phyloP scores from a whole-genome alignment of 2,329 filamentous ascomycete species.

The Sphaerulina populicola region DNA sequence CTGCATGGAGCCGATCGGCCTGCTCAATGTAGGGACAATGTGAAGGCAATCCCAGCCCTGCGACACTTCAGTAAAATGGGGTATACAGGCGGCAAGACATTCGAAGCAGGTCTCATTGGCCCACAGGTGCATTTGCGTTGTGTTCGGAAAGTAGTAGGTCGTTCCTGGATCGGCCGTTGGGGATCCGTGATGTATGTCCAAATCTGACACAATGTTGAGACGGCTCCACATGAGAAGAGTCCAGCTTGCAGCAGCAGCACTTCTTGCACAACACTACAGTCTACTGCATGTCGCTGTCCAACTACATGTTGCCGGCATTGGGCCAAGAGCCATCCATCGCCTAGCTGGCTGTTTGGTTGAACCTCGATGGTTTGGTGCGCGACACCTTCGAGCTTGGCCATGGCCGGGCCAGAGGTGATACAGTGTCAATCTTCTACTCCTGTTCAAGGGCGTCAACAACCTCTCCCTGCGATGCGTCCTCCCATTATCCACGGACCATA shows the following conservation, averaged over 20 bases:
- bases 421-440: background rate
- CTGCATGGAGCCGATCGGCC: background rate
- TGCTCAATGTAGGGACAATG: constrained; percentile 3
- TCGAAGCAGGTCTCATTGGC: background rate
- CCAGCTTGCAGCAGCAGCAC: background rate
- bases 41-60: constrained; percentile 9
- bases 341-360: too few relatives aligned
- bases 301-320: too few relatives aligned
- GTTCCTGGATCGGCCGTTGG: constrained; percentile 2
- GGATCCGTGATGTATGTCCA: background rate
- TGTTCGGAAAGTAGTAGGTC: background rate
- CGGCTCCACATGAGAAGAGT: background rate
- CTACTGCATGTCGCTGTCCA: background rate
- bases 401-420: too few relatives aligned
- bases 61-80: constrained; percentile 1
- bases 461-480: constrained; percentile 18
- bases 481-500: constrained; percentile 38
- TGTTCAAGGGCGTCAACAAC: constrained; percentile 15
- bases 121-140: constrained; percentile 8
- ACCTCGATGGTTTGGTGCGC: too few relatives aligned
- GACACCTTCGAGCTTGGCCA: too few relatives aligned
- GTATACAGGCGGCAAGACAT: background rate
- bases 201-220: too few relatives aligned
- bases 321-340: too few relatives aligned
- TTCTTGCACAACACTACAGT: background rate